phyloP scores from a whole-genome alignment of 257 asterid genomes.

The Capsicum rhomboideum region DNA sequence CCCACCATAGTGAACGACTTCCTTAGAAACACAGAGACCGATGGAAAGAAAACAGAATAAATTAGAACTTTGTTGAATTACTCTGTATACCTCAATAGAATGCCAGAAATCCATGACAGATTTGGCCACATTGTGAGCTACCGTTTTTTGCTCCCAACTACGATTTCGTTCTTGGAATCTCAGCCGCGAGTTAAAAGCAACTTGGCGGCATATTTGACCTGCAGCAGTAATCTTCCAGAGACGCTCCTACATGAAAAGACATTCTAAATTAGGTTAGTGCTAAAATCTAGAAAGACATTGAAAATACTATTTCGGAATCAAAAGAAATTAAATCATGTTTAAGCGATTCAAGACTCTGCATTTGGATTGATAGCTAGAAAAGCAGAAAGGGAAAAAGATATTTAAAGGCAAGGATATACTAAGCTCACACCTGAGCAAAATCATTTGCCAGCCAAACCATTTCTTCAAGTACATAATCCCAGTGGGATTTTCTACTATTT shows the following conservation, averaged over 20 bases:
- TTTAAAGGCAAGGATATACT: not conserved
- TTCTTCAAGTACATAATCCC: constrained; percentile 96
- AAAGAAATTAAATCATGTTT: not conserved
- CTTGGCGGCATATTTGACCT: constrained; percentile 49
- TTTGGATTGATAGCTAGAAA: not conserved
- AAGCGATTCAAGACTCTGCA: not conserved
- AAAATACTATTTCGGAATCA: not conserved
- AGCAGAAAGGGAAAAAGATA: not conserved
- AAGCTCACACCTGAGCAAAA: constrained; percentile 80
- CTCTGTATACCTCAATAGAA: constrained; percentile 45
- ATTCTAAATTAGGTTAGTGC: not conserved
- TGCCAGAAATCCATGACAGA: constrained; percentile 82
- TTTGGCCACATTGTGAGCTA: constrained; percentile 62
- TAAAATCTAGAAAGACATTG: not conserved
- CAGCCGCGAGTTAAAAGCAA: constrained; percentile 41
- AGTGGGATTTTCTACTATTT: constrained; percentile 51
- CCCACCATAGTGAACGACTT: not conserved
- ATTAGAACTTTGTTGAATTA: not conserved
- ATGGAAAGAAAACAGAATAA: not conserved
- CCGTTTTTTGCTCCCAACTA: constrained; percentile 43
- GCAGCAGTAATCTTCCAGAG: constrained; percentile 82
- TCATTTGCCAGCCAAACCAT: constrained; percentile 98
- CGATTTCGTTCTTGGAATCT: constrained; percentile 36
- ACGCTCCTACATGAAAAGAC: constrained; percentile 57
- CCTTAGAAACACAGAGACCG: not conserved